These are phyloP conservation scores for Tieghemiomyces parasiticus DNA, from an alignment of 192 early-diverging fungal species.

Conservation along the genomic window DNA sequence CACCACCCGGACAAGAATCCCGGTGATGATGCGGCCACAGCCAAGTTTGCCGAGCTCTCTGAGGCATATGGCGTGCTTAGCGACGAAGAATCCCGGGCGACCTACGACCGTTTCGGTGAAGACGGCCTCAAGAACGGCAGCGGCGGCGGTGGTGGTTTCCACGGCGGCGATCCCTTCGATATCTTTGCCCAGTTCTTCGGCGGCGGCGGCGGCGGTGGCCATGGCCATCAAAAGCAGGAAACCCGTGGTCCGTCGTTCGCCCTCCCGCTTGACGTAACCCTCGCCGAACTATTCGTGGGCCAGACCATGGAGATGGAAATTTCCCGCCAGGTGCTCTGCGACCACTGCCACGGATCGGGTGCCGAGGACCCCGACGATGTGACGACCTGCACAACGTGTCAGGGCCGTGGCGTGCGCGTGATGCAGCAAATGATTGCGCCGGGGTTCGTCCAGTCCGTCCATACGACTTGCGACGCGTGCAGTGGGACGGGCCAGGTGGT, in stretches of 20 bases:
- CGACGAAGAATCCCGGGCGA: constrained; percentile 80
- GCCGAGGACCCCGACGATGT: constrained; percentile 75
- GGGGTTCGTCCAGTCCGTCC: constrained; percentile 91
- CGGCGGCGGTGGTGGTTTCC: constrained; percentile 28
- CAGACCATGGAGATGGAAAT: constrained; percentile 76
- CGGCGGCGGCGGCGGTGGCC: constrained; percentile 37
- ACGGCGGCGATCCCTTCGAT: constrained; percentile 76
- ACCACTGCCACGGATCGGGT: constrained; percentile 83
- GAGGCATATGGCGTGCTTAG: constrained; percentile 87
- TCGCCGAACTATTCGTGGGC: constrained; percentile 86
- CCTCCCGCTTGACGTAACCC: constrained; percentile 65
- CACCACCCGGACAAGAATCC: constrained; percentile 85
- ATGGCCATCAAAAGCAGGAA: constrained; percentile 41
- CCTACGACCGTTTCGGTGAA: constrained; percentile 90
- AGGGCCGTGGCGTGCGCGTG: constrained; percentile 64
- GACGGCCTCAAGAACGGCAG: constrained; percentile 78
- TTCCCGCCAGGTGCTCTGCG: constrained; percentile 87
- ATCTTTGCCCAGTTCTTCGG: constrained; percentile 90
- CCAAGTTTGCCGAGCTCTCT: constrained; percentile 79
- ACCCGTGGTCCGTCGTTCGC: constrained; percentile 67
- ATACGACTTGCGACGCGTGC: constrained; percentile 81
- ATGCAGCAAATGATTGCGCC: constrained; percentile 79
- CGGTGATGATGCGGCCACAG: constrained; percentile 65
- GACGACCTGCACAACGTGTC: constrained; percentile 61
- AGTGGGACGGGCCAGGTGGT: constrained; percentile 81